Conservation (phyloP, 345 rosid species). For the Syzygium aqueum region DNA sequence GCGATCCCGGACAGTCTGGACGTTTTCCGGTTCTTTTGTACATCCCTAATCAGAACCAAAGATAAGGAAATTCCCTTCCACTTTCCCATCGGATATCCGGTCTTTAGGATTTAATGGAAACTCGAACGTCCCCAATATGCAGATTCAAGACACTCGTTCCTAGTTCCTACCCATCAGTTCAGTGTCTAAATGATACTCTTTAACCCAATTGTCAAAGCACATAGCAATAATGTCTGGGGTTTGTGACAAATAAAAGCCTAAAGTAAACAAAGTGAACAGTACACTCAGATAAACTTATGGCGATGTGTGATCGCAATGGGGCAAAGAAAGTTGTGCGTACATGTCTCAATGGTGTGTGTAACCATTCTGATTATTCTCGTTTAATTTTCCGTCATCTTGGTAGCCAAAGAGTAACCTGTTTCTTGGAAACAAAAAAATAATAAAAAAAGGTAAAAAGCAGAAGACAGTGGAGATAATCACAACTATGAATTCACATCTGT, state of each 20-base stretch:
- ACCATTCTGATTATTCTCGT: not conserved
- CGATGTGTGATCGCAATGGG: not conserved
- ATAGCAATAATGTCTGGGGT: not conserved
- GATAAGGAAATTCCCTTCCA: not conserved
- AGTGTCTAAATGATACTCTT: not conserved
- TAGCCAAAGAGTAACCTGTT: not conserved
- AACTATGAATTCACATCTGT: not conserved
- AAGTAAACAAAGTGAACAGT: no score
- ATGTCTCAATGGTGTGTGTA: not conserved
- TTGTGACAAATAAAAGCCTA: not conserved
- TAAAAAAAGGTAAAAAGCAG: not conserved
- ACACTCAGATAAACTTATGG: not conserved
- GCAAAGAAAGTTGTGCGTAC: not conserved
- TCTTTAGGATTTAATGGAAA: not conserved
- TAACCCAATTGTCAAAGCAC: not conserved
- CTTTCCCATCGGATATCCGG: not conserved
- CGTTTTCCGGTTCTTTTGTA: no score
- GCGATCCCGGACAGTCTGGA: no score
- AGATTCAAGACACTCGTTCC: not conserved
- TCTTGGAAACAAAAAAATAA: not conserved
- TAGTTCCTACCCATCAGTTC: not conserved
- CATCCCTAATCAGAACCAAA: not conserved
- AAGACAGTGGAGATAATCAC: not conserved
- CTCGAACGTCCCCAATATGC: not conserved
- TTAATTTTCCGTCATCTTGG: not conserved